A percentile compares a stretch with the other conserved stretches of the same genome.
Evolutionary conservation across 495 filamentous ascomycete genomes (phyloP).

Genomic region (Penicillium longicatenatum): DNA sequence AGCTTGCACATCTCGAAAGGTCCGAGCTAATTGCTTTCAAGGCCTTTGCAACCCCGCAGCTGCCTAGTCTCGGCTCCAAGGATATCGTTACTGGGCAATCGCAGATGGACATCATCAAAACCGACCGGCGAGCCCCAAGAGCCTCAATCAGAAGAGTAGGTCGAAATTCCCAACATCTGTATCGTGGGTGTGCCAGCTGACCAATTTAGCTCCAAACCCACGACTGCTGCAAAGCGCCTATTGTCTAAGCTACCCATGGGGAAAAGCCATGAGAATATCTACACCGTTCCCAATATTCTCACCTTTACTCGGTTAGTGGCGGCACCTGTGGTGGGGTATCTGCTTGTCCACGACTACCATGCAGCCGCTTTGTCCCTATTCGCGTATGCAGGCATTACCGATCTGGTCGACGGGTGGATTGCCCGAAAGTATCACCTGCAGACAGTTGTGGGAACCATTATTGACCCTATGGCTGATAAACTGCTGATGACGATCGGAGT

Average conservation of each 20-base stretch:
- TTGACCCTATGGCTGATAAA: slow-evolving; percentile 98
- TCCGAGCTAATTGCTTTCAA: slow-evolving; percentile 10
- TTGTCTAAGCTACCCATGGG: slow-evolving; percentile 54
- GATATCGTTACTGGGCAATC: slow-evolving; percentile 14
- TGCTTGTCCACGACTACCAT: slow-evolving; percentile 81
- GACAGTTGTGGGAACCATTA: slow-evolving; percentile 94
- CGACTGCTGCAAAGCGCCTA: slow-evolving; percentile 30
- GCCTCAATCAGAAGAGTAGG: slow-evolving; percentile 21
- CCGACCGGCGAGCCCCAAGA: slow-evolving; percentile 21
- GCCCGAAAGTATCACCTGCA: slow-evolving; percentile 82
- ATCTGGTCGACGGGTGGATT: slow-evolving; percentile 90
- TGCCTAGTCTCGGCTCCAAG: slow-evolving; percentile 3
- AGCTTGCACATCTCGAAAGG: neutral
- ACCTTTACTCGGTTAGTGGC: slow-evolving; percentile 84
- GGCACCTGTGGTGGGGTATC: slow-evolving; percentile 85
- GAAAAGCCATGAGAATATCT: slow-evolving; percentile 81
- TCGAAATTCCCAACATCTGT: neutral
- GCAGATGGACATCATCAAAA: slow-evolving; percentile 31
- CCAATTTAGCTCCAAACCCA: slow-evolving; percentile 3
- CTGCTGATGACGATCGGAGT: slow-evolving; percentile 90
- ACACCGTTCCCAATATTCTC: slow-evolving; percentile 89
- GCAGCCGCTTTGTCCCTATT: slow-evolving; percentile 79
- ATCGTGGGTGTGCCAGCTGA: neutral
- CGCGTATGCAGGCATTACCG: slow-evolving; percentile 87
- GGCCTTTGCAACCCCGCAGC: slow-evolving; percentile 1